Conservation (phyloP, 345 rosid species). For the Hibiscus syriacus region DNA sequence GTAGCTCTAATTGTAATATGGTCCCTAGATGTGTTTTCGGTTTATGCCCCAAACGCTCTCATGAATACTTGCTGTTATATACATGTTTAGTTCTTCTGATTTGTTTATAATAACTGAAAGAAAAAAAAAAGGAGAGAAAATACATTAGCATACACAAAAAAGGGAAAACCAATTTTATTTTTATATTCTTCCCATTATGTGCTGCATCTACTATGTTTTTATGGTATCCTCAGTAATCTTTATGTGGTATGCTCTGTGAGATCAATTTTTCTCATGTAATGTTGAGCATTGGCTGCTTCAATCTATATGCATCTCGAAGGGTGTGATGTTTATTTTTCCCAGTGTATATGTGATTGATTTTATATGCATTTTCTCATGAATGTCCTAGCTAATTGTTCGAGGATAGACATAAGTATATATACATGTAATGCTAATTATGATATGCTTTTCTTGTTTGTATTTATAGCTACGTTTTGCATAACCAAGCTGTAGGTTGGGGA, state of each 20-base stretch:
- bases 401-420: neutral
- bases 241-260: neutral
- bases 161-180: neutral
- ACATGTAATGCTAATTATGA: neutral
- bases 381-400: neutral
- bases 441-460: neutral
- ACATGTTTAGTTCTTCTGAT: neutral
- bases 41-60: neutral
- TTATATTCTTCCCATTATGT: neutral
- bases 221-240: neutral
- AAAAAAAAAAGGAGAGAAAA: neutral
- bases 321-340: neutral
- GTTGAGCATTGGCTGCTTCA: constrained; percentile 3
- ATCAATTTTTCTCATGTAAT: neutral
- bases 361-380: neutral
- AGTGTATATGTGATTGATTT: neutral
- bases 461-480: neutral
- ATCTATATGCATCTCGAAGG: neutral
- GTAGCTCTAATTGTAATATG: neutral
- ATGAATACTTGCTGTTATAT: neutral
- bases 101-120: neutral
- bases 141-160: neutral
- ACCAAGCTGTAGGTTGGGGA: neutral
- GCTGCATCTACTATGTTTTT: neutral
- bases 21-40: neutral